phyloP scores from a whole-genome alignment of 176 grass and related monocot species.

The Pontederia crassipes region DNA sequence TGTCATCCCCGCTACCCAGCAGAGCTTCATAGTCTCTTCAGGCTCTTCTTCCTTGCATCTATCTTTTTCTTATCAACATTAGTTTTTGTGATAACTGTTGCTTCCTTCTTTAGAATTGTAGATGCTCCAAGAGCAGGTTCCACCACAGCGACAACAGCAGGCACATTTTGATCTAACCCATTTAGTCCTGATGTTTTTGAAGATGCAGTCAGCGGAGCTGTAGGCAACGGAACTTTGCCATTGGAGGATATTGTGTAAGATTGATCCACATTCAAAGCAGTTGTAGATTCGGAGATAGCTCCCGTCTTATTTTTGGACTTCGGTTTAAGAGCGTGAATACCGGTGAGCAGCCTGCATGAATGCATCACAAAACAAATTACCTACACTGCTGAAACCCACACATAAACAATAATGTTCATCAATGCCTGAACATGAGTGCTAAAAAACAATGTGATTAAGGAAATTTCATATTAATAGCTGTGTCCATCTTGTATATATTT shows the following conservation, averaged over 20 bases:
- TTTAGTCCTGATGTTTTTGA: slow-evolving; percentile 31
- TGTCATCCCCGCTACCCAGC: not conserved
- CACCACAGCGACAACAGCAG: slow-evolving; percentile 6
- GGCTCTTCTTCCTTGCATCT: slow-evolving; percentile 87
- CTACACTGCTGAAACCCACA: too few species aligned
- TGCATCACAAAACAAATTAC: too few species aligned
- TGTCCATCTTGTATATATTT: too few species aligned
- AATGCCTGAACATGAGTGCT: not conserved
- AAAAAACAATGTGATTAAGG: not conserved
- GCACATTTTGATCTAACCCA: slow-evolving; percentile 49
- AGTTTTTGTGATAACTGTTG: slow-evolving; percentile 17
- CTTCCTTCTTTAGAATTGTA: slow-evolving; percentile 31
- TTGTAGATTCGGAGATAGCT: slow-evolving; percentile 69
- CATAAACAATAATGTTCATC: too few species aligned
- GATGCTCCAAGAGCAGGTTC: slow-evolving; percentile 29
- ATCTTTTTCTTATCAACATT: slow-evolving; percentile 71
- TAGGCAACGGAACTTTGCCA: slow-evolving; percentile 20
- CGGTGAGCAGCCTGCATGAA: slow-evolving; percentile 49
- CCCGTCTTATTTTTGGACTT: slow-evolving; percentile 57
- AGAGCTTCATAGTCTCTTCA: slow-evolving; percentile 55
- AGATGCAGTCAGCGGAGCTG: slow-evolving; percentile 27
- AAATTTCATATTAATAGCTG: too few species aligned
- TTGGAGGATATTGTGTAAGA: slow-evolving; percentile 19
- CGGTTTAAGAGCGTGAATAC: slow-evolving; percentile 64
- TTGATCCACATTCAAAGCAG: slow-evolving; percentile 49